Percentiles rank a stretch among this genome's conserved stretches.
phyloP scores from a whole-genome alignment of 1,284 basidiomycete genomes.

The Cryptococcus sp. region DNA sequence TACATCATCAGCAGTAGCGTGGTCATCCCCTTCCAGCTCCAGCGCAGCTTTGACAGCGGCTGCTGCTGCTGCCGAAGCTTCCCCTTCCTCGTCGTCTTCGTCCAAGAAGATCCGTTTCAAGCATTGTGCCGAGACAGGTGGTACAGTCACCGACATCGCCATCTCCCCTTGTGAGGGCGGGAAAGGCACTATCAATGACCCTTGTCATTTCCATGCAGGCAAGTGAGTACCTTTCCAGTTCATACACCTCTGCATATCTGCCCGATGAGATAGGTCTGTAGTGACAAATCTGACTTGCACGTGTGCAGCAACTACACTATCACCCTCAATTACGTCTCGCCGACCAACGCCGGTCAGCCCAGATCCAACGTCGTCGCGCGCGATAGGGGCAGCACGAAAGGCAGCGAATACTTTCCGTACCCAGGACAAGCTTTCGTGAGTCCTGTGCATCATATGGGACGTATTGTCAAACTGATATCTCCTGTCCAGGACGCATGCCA shows the following conservation, averaged over 20 bases:
- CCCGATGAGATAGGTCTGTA: no score
- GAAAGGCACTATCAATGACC: slow-evolving; percentile 23
- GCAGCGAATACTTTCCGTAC: slow-evolving; percentile 19
- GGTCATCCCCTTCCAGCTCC: no score
- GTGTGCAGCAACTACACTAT: slow-evolving; percentile 35
- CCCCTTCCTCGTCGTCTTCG: neutral
- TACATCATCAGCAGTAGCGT: no score
- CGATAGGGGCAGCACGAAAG: slow-evolving; percentile 15
- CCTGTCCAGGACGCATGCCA: slow-evolving; percentile 25
- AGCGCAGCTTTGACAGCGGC: neutral
- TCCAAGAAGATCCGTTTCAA: slow-evolving; percentile 19
- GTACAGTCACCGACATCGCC: slow-evolving; percentile 22
- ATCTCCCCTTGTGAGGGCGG: slow-evolving; percentile 33
- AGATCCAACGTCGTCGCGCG: slow-evolving; percentile 25
- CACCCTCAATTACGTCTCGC: slow-evolving; percentile 24
- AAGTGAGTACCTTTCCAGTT: slow-evolving; percentile 17
- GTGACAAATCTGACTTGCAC: no score
- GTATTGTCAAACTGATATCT: no score
- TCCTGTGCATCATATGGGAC: neutral
- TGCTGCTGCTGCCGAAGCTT: neutral
- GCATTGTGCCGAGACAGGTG: slow-evolving; percentile 14
- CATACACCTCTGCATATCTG: neutral
- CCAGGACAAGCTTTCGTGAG: slow-evolving; percentile 35
- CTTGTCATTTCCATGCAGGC: slow-evolving; percentile 31
- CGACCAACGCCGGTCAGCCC: slow-evolving; percentile 15